Evolutionary conservation across 2,329 filamentous ascomycete species (phyloP).

Genomic region (Onygenales sp.): DNA sequence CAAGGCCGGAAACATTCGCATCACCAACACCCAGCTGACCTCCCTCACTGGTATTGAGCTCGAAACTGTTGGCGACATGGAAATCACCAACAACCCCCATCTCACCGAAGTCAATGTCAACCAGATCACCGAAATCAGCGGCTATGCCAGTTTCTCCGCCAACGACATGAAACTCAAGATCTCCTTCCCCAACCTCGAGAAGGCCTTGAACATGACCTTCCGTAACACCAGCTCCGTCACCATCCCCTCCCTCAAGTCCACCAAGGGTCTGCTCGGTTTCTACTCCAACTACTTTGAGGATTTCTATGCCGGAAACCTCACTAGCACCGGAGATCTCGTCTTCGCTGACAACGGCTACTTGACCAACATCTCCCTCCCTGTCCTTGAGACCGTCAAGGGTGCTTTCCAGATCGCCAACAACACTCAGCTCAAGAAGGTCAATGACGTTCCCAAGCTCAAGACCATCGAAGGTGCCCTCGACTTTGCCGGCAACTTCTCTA

Average conservation of each 20-base stretch:
- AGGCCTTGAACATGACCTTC: conserved; percentile 72
- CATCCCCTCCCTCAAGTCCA: conserved; percentile 60
- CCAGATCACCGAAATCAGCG: conserved; percentile 65
- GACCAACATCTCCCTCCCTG: conserved; percentile 66
- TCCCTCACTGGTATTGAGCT: conserved; percentile 75
- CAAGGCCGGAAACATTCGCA: conserved; percentile 57
- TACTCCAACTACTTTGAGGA: conserved; percentile 56
- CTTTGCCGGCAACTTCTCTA: conserved; percentile 72
- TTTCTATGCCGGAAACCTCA: conserved; percentile 39
- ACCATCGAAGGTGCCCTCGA: conserved; percentile 71
- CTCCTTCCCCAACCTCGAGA: conserved; percentile 66
- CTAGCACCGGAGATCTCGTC: conserved; percentile 42
- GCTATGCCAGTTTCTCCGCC: conserved; percentile 61
- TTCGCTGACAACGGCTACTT: conserved; percentile 49
- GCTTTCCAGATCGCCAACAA: conserved; percentile 87
- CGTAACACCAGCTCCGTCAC: conserved; percentile 66
- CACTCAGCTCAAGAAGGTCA: conserved; percentile 57
- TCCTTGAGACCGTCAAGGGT: conserved; percentile 60
- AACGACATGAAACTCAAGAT: conserved; percentile 68
- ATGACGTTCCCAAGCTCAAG: conserved; percentile 58
- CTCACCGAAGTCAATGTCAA: conserved; percentile 64
- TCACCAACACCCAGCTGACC: conserved; percentile 78
- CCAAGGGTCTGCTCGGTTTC: conserved; percentile 75
- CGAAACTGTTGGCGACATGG: conserved; percentile 58
- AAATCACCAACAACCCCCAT: conserved; percentile 84